Evolutionary conservation across 2,329 filamentous ascomycete genomes (phyloP), one percentile per base, ranked within the genome.

Genomic region (Diplodia sapinea): DNA sequence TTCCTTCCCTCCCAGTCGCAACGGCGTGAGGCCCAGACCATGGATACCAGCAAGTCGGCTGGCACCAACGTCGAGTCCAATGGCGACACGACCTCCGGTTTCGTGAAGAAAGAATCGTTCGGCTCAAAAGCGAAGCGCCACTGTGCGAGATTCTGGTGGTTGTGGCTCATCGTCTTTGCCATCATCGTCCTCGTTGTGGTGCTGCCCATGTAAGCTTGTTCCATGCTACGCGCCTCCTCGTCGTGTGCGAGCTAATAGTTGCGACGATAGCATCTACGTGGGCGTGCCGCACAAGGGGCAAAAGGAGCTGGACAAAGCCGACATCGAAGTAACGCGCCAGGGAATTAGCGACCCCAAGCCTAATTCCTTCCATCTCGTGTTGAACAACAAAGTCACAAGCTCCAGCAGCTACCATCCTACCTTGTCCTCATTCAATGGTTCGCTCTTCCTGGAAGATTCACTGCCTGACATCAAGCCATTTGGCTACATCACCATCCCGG

Each of bases 271-370:
- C 49, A 80, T 88, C 56, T 89, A 83, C 72, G 86, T 88, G 63
- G 86, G 76, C 3, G 86, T 88, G 72, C 87, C 86, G 20, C 82
- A 83, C 38, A 86, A 86, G 68, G 86, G 86, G 40, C 87, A 88
- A 71, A 68, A 75, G 50, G 82, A 83, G 62, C 82, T 89, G 71
- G 82, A 86, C 71, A 76, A 81, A 38, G 83, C 86, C 1, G 81
- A 78, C 3, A 76, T 89, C 31, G 77, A 81, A 36, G 79, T 88
- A 69, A 82, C 79, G 1, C 75, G 78, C n/a, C 80, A 87, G 73
- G 72, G 81, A 49, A 83, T 88, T 69, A 81, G 79, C 17, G 74
- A 85, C 15, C 86, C 87, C 7, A 77, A 79, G 0, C 75, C 84
- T 1, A 75, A 85, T 11, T 77, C 81, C 1, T 79, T 88, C 65